Evolutionary conservation across 2,329 filamentous ascomycete genomes (phyloP).

Genomic region (Venturia oleaginea): DNA sequence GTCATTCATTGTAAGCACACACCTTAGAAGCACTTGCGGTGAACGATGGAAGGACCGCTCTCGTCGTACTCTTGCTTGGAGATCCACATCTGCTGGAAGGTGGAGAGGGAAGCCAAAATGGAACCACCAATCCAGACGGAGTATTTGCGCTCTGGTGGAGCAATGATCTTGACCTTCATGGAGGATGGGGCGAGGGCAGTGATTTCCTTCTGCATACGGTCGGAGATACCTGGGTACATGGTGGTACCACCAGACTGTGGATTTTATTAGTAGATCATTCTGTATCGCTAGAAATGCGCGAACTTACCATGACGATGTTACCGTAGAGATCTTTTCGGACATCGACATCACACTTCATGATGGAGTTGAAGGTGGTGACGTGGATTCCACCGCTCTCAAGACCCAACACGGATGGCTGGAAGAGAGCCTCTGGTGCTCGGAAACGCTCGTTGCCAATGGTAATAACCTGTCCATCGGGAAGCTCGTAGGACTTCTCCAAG

Average conservation of each 20-base stretch:
- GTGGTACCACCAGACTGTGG: conserved; percentile 98
- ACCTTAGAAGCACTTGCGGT: conserved; percentile 99
- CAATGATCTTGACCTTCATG: conserved; percentile 99
- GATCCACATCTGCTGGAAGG: conserved; percentile 99
- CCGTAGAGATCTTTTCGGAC: conserved; percentile 99
- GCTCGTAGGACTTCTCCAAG: conserved; percentile 99
- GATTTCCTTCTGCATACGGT: conserved; percentile 99
- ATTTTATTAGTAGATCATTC: conserved; percentile 26
- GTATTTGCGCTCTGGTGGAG: conserved; percentile 99
- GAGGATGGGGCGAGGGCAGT: conserved; percentile 97
- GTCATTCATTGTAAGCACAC: background rate
- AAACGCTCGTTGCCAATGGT: conserved; percentile 99
- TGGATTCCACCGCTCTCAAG: conserved; percentile 98
- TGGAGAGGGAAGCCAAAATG: conserved; percentile 97
- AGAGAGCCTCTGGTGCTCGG: conserved; percentile 98
- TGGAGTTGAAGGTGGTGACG: conserved; percentile 99
- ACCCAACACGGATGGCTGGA: conserved; percentile 97
- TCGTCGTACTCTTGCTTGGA: conserved; percentile 99
- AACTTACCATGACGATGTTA: conserved; percentile 98
- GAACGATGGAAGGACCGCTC: conserved; percentile 97
- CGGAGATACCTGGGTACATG: conserved; percentile 99
- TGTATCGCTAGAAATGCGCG: conserved; percentile 1
- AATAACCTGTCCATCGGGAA: conserved; percentile 99
- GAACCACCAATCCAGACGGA: conserved; percentile 99
- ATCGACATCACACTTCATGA: conserved; percentile 99